A percentile compares a stretch with the other conserved stretches of the same genome.
These are phyloP conservation scores for Boletus reticuloceps DNA, from an alignment of 768 basidiomycete genomes.

Conservation along the genomic window DNA sequence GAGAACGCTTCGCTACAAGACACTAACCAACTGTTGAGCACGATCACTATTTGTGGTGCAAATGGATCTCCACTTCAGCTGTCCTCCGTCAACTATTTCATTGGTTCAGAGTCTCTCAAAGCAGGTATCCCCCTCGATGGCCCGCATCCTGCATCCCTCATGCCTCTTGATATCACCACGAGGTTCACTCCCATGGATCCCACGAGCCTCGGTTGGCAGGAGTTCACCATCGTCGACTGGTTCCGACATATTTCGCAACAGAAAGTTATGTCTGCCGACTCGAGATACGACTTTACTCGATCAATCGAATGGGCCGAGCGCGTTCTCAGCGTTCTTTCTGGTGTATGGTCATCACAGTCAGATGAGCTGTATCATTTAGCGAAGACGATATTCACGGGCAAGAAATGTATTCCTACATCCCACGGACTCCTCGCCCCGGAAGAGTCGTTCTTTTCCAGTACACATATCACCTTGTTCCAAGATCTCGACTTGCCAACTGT, in stretches of 20 bases:
- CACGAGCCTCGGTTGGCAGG: constrained; percentile 67
- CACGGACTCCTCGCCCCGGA: constrained; percentile 64
- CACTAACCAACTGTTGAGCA: constrained; percentile 54
- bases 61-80: constrained; percentile 55
- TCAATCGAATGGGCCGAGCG: constrained; percentile 77
- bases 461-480: constrained; percentile 43
- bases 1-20: not conserved
- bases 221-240: constrained; percentile 73
- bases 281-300: constrained; percentile 55
- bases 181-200: constrained; percentile 51
- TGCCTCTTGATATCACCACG: constrained; percentile 43
- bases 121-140: constrained; percentile 65
- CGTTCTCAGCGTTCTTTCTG: constrained; percentile 58
- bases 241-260: constrained; percentile 59
- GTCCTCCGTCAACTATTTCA: constrained; percentile 51
- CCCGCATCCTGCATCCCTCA: constrained; percentile 69
- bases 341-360: constrained; percentile 66
- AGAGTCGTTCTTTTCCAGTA: constrained; percentile 77
- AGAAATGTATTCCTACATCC: constrained; percentile 43
- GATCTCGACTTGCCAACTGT: not conserved
- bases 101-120: constrained; percentile 55
- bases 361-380: constrained; percentile 31
- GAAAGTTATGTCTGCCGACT: constrained; percentile 32
- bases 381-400: constrained; percentile 26
- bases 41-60: constrained; percentile 52